Evolutionary conservation across 2,329 filamentous ascomycete genomes (phyloP).

Genomic region (Clonostachys chloroleuca): DNA sequence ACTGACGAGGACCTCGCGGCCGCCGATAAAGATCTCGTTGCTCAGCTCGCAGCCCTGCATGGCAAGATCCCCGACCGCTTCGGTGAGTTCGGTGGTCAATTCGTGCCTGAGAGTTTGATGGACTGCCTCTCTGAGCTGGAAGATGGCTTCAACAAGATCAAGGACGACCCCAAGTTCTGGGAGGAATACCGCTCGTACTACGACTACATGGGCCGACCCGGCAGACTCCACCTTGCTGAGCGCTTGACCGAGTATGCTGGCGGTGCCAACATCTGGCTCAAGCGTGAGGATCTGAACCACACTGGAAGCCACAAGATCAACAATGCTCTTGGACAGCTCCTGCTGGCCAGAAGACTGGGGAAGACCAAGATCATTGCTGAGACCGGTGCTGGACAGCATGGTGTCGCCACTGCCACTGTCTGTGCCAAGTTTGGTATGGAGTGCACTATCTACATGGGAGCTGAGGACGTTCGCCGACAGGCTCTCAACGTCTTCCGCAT

Average conservation of each 20-base stretch:
- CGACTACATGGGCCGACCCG: conserved; percentile 93
- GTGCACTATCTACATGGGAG: conserved; percentile 97
- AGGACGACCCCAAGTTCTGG: conserved; percentile 90
- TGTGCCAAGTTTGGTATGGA: conserved; percentile 98
- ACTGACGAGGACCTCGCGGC: conserved; percentile 62
- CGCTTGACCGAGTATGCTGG: conserved; percentile 84
- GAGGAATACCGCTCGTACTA: conserved; percentile 95
- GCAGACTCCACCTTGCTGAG: conserved; percentile 84
- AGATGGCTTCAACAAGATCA: conserved; percentile 82
- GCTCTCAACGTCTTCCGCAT: conserved; percentile 98
- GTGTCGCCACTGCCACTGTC: conserved; percentile 94
- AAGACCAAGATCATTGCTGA: conserved; percentile 98
- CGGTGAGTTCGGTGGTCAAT: conserved; percentile 94
- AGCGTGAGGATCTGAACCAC: conserved; percentile 96
- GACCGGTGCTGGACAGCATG: conserved; percentile 95
- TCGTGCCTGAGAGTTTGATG: conserved; percentile 96
- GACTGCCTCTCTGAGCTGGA: conserved; percentile 91
- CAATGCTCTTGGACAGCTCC: conserved; percentile 90
- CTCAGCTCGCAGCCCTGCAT: conserved; percentile 81
- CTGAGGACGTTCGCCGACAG: conserved; percentile 93
- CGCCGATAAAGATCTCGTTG: conserved; percentile 60
- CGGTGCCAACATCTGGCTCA: conserved; percentile 95
- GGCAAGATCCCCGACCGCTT: conserved; percentile 79
- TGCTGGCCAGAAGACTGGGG: conserved; percentile 79
- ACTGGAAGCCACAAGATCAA: conserved; percentile 99